Evolutionary conservation across 1,284 basidiomycete species (phyloP), one percentile per base, ranked within the genome.

Genomic region (Austropuccinia psidii): DNA sequence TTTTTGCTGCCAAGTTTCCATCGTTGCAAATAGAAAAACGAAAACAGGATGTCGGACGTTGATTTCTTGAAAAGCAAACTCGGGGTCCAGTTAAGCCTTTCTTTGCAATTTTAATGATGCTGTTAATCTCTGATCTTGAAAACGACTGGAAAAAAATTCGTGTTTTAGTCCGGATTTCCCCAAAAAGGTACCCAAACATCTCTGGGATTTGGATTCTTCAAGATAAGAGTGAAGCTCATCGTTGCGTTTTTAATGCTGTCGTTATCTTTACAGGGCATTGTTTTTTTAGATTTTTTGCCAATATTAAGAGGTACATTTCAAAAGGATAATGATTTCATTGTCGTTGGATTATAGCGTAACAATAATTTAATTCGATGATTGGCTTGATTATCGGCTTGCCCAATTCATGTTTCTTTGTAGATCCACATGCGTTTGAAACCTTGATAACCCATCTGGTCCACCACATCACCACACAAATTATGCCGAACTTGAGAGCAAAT

Each of bases 371-470:
- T n/a, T n/a, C n/a, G n/a, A n/a, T n/a, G n/a, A n/a, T 11, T 45
- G 13, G n/a, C 43, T 13, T 45, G 7, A 33, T 31, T 19, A 4
- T 60, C 13, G n/a, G n/a, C 29, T 37, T 31, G n/a, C 33, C 15
- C 35, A 41, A 13, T 27, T 11, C 50, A 15, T 19, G 9, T 54
- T 24, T 11, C 8, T 15, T 27, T 21, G 7, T n/a, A 73, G 80
- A 81, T 72, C 80, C 80, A 15, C 66, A 79, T 43, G 76, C 79
- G 2, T 80, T 81, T 58, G 80, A 81, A 77, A 88, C 89, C 0
- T 86, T 98, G 67, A 89, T 98, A 80, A 93, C 93, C 33, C 89
- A 97, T 82, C 85, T 98, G 74, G 80, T 92, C 73, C 85, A 92
- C 81, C 95, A 91, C 80, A 84, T 98, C 79, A 89, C 89, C 69